These are phyloP conservation scores for Pythium plurisporium DNA, from an alignment of 352 stramenopile species.

Conservation along the genomic window DNA sequence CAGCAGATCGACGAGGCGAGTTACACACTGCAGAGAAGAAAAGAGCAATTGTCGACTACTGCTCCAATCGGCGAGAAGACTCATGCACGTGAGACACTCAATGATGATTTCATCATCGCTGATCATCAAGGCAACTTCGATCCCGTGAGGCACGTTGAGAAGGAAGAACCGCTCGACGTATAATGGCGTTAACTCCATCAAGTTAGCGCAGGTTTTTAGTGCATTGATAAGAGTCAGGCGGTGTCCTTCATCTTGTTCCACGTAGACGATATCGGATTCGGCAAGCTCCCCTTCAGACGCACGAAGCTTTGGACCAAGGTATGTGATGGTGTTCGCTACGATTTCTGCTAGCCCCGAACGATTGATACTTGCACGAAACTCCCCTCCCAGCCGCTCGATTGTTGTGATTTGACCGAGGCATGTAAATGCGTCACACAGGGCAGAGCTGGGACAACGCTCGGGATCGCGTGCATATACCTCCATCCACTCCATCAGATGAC, in stretches of 20 bases:
- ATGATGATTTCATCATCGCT: conserved; percentile 38
- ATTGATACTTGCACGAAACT: conserved; percentile 30
- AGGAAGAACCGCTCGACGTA: conserved; percentile 40
- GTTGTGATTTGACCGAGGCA: conserved; percentile 42
- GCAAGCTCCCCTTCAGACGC: neutral
- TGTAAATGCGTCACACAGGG: conserved; percentile 37
- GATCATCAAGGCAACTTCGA: conserved; percentile 48
- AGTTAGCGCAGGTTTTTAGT: conserved; percentile 33
- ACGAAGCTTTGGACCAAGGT: conserved; percentile 25
- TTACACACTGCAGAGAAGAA: conserved; percentile 23
- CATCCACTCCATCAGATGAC: conserved; percentile 70
- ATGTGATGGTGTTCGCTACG: conserved; percentile 32
- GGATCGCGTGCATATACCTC: conserved; percentile 56
- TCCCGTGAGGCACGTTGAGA: conserved; percentile 27
- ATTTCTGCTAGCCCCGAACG: conserved; percentile 48
- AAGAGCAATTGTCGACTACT: conserved; percentile 24
- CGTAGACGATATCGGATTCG: neutral
- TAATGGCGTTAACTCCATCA: conserved; percentile 36
- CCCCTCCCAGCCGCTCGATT: conserved; percentile 15
- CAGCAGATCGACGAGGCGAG: conserved; percentile 20
- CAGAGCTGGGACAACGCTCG: conserved; percentile 22
- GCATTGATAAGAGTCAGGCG: conserved; percentile 29
- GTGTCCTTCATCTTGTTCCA: neutral
- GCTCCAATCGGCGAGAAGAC: conserved; percentile 23
- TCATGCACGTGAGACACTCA: conserved; percentile 32